phyloP scores from a whole-genome alignment of 768 basidiomycete species.

The Cyathus striatus region DNA sequence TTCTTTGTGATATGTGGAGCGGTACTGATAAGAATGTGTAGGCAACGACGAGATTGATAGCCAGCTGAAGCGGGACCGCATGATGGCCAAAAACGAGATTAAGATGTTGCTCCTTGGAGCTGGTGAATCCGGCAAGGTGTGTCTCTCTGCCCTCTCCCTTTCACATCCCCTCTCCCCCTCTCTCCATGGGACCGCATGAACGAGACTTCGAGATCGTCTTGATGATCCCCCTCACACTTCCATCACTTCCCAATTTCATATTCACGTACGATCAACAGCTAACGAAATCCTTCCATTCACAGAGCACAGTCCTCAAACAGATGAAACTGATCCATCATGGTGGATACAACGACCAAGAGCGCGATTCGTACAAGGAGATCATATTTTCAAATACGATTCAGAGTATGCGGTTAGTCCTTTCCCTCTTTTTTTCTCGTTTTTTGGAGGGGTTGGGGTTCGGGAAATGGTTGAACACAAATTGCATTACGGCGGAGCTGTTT shows the following conservation, averaged over 20 bases:
- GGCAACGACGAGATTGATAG: constrained; percentile 87
- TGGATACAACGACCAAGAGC: constrained; percentile 82
- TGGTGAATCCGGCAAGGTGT: constrained; percentile 93
- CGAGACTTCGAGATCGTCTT: no score
- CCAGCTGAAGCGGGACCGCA: constrained; percentile 84
- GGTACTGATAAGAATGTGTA: not conserved
- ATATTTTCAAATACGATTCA: constrained; percentile 93
- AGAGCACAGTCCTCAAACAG: constrained; percentile 75
- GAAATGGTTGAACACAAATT: no score
- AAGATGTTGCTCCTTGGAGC: constrained; percentile 96
- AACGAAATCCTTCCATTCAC: not conserved
- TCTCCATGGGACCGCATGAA: no score
- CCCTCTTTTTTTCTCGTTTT: no score
- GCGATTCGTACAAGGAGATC: constrained; percentile 94
- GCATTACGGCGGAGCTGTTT: no score
- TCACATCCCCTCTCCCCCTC: no score
- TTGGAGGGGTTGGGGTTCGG: no score
- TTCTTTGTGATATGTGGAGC: not conserved
- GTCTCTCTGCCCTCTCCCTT: constrained; percentile 10
- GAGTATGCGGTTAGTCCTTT: constrained; percentile 61
- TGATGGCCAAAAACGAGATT: constrained; percentile 90
- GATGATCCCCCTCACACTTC: no score
- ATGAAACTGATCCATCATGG: constrained; percentile 97
- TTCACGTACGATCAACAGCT: no score
- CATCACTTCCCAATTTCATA: no score